Evolutionary conservation across 352 stramenopile species (phyloP), one percentile per base, ranked within the genome.

Genomic region (Phytopythium montanum): DNA sequence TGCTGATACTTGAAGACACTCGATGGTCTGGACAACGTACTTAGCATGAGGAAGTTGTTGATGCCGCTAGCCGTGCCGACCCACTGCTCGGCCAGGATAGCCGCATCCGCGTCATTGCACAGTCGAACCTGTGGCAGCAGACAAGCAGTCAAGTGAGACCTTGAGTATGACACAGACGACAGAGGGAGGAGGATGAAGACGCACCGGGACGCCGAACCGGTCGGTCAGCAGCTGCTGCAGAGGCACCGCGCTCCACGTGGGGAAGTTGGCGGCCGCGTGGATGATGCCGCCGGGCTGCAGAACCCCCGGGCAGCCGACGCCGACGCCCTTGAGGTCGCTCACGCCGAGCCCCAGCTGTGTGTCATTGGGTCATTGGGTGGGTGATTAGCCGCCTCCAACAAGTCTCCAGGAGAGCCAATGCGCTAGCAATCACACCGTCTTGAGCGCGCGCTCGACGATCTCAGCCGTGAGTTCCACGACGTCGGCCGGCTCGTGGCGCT

Each of bases 21-120:
- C 34, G 1, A 28, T 4, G 21, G 50, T 45, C 9, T 26, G 23
- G 7, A 4, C 9, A 36, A 66, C 73, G 54, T 80, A 95, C 85
- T 93, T 16, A 95, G 62, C 85, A 95, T 95, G 69, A 92, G 77
- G 46, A 93, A 90, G 58, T 87, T 76, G 51, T 81, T 72, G 41
- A 93, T 62, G 31, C 66, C 64, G 13, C 64, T 62, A 12, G 85
- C 85, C 8, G 68, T 79, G 54, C 85, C 85, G 28, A 93, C 76
- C 85, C 83, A 95, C 52, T 90, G 73, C 62, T 95, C 85, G 10
- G 85, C 85, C 52, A 91, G 56, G 50, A 93, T 85, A 59, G 85
- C 85, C 13, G 85, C 85, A 58, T 94, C 85, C 3, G 85, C 85
- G 49, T 94, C 85, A 28, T 94, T 94, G 61, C 76, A 87, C 31